Base-by-base conservation (phyloP, 139 green algal genomes). In the Chlamydomonas incerta region DNA sequence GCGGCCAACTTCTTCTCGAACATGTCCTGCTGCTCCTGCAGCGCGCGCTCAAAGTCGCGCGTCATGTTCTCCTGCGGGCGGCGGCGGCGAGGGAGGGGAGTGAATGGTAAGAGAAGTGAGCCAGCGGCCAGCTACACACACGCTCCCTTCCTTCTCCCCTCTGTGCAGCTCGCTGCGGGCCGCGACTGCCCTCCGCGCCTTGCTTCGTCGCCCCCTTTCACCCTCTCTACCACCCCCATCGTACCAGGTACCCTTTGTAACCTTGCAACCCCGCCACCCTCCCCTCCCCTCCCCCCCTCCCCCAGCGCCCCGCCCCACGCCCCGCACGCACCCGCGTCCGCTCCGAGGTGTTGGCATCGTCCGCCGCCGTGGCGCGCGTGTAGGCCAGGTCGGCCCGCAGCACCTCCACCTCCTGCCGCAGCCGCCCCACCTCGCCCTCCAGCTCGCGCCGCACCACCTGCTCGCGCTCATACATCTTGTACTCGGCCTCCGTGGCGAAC, bases 401-500 rank as follows among this genome's bases (percentile, higher is more conserved):
- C 60, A 72, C 62, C 35, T 72, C 75, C 75, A 73, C 60, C 75
- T 73, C 75, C 60, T 60, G 24, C 5, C 75, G 75, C 60, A 84
- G 47, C 11, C 77, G 77, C 17, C 65, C 34, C 41, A 84, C 31
- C 65, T 84, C 77, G 10, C 77, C 77, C 77, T 84, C 77, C 11
- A 84, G 68, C 46, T 84, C 77, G 18, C 77, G 77, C 0, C 77
- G 75, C 50, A 83, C 75, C 52, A 85, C 68, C 74, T 87, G 81
- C 67, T 90, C 87, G 23, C 87, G 63, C 68, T 90, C 80, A 58
- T 90, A 90, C 57, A 85, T 79, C 67, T 87, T 87, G 87, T 90
- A 90, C 34, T 90, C 87, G 3, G 87, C 67, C 34, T 81, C 68
- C 20, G 73, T 86, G 33, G 87, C 80, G 20, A 74, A 75, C 74